phyloP scores from a whole-genome alignment of 495 filamentous ascomycete genomes.

The Hypoxylon subgilvum region DNA sequence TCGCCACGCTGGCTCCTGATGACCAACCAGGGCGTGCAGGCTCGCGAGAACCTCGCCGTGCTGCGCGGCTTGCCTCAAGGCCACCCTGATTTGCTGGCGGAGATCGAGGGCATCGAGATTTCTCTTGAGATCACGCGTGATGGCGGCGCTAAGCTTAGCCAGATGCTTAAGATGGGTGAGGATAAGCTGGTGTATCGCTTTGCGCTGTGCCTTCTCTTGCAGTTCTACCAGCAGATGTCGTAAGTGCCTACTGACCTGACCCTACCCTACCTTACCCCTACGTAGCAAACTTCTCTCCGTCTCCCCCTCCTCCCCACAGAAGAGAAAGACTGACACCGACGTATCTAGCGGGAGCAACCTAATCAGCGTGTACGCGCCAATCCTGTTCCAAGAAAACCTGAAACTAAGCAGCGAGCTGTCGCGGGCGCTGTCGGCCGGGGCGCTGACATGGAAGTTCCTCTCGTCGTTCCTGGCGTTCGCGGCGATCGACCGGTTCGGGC shows the following conservation, averaged over 20 bases:
- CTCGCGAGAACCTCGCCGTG: conserved; percentile 42
- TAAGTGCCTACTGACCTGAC: conserved; percentile 9
- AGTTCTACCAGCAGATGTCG: conserved; percentile 58
- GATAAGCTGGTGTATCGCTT: conserved; percentile 38
- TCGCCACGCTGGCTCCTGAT: conserved; percentile 57
- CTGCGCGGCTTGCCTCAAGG: conserved; percentile 40
- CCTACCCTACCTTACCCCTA: background rate
- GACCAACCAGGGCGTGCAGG: conserved; percentile 53
- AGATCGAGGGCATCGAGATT: conserved; percentile 45
- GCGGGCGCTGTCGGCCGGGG: conserved; percentile 48
- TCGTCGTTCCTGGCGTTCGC: conserved; percentile 58
- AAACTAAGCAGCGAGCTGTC: conserved; percentile 49
- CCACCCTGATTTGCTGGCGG: conserved; percentile 34
- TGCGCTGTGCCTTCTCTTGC: conserved; percentile 46
- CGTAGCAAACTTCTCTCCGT: too few species aligned
- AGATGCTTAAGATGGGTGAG: conserved; percentile 35
- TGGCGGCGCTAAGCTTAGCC: conserved; percentile 23
- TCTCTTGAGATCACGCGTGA: conserved; percentile 43
- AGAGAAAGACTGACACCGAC: conserved; percentile 11
- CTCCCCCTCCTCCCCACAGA: too few species aligned
- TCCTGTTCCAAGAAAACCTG: conserved; percentile 65
- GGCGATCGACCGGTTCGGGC: conserved; percentile 60
- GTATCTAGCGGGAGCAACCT: conserved; percentile 59
- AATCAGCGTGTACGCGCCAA: conserved; percentile 65
- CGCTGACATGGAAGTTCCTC: conserved; percentile 60